phyloP scores from a whole-genome alignment of 768 basidiomycete species.

The Cubamyces sp. region DNA sequence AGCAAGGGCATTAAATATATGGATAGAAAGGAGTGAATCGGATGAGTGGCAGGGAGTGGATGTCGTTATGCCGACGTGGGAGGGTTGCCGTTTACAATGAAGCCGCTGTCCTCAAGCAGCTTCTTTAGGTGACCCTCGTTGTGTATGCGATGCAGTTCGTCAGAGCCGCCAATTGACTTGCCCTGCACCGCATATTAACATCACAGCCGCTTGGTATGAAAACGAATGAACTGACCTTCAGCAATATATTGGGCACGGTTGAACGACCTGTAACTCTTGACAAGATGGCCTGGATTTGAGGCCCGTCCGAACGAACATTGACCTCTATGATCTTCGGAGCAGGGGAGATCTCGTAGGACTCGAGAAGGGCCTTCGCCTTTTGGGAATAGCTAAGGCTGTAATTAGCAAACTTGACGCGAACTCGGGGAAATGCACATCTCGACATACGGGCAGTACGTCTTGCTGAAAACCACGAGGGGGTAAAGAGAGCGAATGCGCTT shows the following conservation, averaged over 20 bases:
- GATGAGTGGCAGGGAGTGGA: not conserved
- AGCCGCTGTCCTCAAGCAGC: conserved; percentile 53
- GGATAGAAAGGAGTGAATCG: not conserved
- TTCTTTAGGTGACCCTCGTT: conserved; percentile 46
- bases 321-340: conserved; percentile 75
- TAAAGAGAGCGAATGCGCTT: conserved; percentile 48
- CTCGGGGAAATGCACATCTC: not conserved
- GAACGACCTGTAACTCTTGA: conserved; percentile 64
- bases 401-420: not conserved
- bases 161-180: conserved; percentile 52
- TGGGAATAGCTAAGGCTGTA: conserved; percentile 54
- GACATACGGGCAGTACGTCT: conserved; percentile 79
- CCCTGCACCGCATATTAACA: conserved; percentile 22
- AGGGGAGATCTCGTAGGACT: conserved; percentile 61
- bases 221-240: conserved; percentile 46
- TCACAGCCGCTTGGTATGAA: not conserved
- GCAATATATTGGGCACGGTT: conserved; percentile 78
- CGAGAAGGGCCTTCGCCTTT: conserved; percentile 64
- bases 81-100: conserved; percentile 34
- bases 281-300: conserved; percentile 66
- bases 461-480: conserved; percentile 82
- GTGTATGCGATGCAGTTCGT: conserved; percentile 59
- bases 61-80: not conserved
- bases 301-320: conserved; percentile 63
- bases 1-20: not conserved